Base-by-base conservation (phyloP, 1,139 yeast species). In the Geotrichum histeridarum region DNA sequence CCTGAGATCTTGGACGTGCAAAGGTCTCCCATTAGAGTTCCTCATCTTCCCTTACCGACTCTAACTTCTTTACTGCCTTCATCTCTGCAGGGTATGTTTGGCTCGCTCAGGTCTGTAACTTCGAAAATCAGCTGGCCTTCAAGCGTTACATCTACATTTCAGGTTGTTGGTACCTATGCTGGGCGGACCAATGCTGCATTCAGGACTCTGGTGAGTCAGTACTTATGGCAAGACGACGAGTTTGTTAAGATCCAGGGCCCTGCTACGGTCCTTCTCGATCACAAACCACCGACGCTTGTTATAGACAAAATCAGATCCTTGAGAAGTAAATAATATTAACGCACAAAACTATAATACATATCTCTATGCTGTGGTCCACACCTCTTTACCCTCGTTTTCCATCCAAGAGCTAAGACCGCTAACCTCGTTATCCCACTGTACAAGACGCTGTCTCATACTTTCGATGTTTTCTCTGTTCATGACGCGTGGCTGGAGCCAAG, bases 401-500 rank as follows among this genome's bases (percentile, higher is more conserved):
- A 83, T 80, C 74, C 78, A 81, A 35, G 70, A 68, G 50, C 86
- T 85, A 62, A 93, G 77, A 47, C 76, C 75, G 49, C 79, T 78
- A 41, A 91, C 96, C 63, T 83, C 84, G 54, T 70, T 70, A 64
- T 86, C 85, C 99, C 99, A 93, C 53, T 76, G 78, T 37, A 77
- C 77, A 66, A 93, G 78, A 64, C 88, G 86, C 57, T 78, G 77
- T 63, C 82, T 82, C 85, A 93, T 89, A 55, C 79, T 78, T 55
- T 77, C 80, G 57, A 91, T 87, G 75, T 93, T 98, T 50, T 79
- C 80, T 63, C 77, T 78, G 67, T 88, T 88, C 77, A 93, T 84
- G 54, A 90, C 88, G 66, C 98, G 80, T 54, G 99, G 98, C 73
- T 93, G 98, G 59, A 91, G 84, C 98, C 99, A 93, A 22, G 88